Evolutionary conservation across 2,329 filamentous ascomycete genomes (phyloP).

Genomic region (Graphiopsis chlorocephala): DNA sequence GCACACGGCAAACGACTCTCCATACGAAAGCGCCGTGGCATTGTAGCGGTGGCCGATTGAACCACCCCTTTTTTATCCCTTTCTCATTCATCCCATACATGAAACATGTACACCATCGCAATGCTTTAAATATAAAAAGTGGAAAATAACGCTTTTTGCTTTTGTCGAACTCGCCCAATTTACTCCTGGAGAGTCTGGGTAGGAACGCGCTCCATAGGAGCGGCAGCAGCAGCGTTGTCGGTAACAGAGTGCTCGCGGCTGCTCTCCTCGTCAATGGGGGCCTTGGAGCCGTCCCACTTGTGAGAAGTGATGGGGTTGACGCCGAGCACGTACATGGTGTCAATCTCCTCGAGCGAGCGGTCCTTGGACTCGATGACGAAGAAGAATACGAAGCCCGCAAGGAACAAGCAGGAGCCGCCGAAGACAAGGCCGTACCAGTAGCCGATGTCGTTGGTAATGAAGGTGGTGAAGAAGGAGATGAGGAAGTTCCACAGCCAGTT

Average conservation of each 20-base stretch:
- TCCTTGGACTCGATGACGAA: slow-evolving; percentile 40
- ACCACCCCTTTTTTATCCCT: background rate
- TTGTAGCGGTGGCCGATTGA: background rate
- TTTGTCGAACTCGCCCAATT: background rate
- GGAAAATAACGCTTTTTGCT: background rate
- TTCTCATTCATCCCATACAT: background rate
- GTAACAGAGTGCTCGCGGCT: slow-evolving; percentile 21
- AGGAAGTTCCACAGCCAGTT: slow-evolving; percentile 41
- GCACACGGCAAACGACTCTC: background rate
- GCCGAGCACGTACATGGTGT: slow-evolving; percentile 39
- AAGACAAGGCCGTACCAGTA: slow-evolving; percentile 42
- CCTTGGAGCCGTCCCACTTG: slow-evolving; percentile 35
- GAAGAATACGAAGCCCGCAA: slow-evolving; percentile 37
- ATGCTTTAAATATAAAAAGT: background rate
- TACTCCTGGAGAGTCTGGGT: slow-evolving; percentile 10
- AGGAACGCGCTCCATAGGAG: slow-evolving; percentile 2
- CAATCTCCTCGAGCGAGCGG: slow-evolving; percentile 40
- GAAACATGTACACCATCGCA: slow-evolving; percentile 13
- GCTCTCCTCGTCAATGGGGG: slow-evolving; percentile 24
- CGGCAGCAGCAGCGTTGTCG: background rate
- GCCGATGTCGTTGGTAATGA: slow-evolving; percentile 39
- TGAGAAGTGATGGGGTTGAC: slow-evolving; percentile 35
- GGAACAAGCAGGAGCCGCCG: slow-evolving; percentile 36
- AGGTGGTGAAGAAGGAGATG: slow-evolving; percentile 39
- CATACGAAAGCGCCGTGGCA: background rate